Evolutionary conservation across 768 basidiomycete species (phyloP).

Genomic region (Kwoniella sp.): DNA sequence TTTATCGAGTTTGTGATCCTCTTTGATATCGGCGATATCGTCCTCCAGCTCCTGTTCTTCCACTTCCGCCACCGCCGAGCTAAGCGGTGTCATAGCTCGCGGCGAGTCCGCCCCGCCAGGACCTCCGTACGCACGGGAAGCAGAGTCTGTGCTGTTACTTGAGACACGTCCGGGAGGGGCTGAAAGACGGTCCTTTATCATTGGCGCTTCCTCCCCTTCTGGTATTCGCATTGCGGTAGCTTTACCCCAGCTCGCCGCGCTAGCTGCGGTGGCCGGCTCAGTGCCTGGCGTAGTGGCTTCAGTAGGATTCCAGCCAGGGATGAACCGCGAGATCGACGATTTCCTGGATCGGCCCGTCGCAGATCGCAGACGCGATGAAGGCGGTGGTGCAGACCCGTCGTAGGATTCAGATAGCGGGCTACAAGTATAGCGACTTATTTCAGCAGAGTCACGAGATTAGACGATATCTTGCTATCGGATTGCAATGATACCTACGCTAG

Average conservation of each 20-base stretch:
- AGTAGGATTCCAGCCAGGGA: not conserved
- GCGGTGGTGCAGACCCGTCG: not conserved
- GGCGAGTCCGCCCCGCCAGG: not conserved
- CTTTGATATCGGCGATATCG: conserved; percentile 28
- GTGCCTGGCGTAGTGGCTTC: not conserved
- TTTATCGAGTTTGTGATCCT: conserved; percentile 63
- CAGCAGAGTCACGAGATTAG: not conserved
- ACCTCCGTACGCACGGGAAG: not conserved
- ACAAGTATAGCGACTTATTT: not conserved
- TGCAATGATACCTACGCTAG: conserved; percentile 19
- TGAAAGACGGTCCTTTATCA: not conserved
- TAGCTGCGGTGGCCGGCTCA: not conserved
- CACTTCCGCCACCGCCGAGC: conserved; percentile 4
- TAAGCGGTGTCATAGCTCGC: not conserved
- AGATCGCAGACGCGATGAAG: conserved; percentile 7
- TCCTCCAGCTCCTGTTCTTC: conserved; percentile 23
- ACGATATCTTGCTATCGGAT: not conserved
- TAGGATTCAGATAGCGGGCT: not conserved
- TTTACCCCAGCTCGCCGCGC: conserved; percentile 1
- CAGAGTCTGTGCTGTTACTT: not conserved
- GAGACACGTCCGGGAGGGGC: too few relatives aligned
- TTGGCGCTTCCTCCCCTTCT: not conserved
- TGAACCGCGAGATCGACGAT: conserved; percentile 9
- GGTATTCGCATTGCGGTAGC: conserved; percentile 6
- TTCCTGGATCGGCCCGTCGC: conserved; percentile 18